Evolutionary conservation across 768 basidiomycete species (phyloP).

Genomic region (Lactarius sanguifluus): DNA sequence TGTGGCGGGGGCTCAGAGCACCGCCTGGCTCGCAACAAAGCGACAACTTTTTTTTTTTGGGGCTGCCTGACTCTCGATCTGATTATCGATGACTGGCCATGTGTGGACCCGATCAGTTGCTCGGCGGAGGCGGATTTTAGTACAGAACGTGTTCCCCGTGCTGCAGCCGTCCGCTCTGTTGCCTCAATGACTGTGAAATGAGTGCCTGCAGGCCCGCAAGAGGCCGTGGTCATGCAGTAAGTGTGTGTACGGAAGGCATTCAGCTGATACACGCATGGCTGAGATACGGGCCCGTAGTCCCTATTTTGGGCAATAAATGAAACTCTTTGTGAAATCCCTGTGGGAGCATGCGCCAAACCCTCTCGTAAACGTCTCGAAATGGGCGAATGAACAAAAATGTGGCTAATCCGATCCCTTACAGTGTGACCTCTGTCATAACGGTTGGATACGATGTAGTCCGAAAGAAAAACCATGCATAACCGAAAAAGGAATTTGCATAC

Average conservation of each 20-base stretch:
- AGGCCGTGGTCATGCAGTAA: slow-evolving; percentile 28
- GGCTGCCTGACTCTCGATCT: slow-evolving; percentile 16
- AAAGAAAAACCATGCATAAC: not conserved
- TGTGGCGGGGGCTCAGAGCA: slow-evolving; percentile 18
- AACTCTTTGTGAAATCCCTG: slow-evolving; percentile 27
- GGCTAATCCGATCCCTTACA: slow-evolving; percentile 24
- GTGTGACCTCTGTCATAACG: slow-evolving; percentile 25
- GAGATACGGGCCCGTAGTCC: slow-evolving; percentile 24
- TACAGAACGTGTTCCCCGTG: slow-evolving; percentile 27
- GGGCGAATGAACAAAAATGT: slow-evolving; percentile 17
- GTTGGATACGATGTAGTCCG: slow-evolving; percentile 20
- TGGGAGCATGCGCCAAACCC: slow-evolving; percentile 26
- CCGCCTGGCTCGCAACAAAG: slow-evolving; percentile 17
- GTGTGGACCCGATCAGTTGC: slow-evolving; percentile 24
- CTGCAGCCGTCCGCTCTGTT: slow-evolving; percentile 26
- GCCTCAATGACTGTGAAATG: slow-evolving; percentile 27
- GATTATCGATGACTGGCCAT: slow-evolving; percentile 24
- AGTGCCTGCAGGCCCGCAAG: slow-evolving; percentile 29
- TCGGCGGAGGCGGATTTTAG: slow-evolving; percentile 30
- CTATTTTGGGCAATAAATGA: slow-evolving; percentile 28
- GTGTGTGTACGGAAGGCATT: slow-evolving; percentile 28
- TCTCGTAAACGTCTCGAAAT: slow-evolving; percentile 26
- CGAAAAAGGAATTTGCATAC: slow-evolving; percentile 12
- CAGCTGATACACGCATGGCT: slow-evolving; percentile 27
- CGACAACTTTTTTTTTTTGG: not conserved